These are phyloP conservation scores for Carallia brachiata DNA, from an alignment of 345 rosid species.

Conservation along the genomic window DNA sequence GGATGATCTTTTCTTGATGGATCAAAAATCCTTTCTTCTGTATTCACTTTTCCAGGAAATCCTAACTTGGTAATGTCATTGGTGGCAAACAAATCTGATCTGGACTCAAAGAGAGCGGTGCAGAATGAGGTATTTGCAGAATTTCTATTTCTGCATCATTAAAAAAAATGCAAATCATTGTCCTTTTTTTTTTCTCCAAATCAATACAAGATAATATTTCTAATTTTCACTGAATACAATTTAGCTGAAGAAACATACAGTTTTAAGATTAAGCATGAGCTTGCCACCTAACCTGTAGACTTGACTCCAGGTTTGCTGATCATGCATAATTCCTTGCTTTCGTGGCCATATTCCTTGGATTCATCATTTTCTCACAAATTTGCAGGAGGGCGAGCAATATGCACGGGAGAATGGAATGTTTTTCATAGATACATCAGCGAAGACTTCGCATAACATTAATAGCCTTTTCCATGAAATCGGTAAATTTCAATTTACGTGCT, in stretches of 20 bases:
- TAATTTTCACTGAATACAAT: too few species aligned
- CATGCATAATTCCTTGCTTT: neutral
- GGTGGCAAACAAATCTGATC: constrained; percentile 44
- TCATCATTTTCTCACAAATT: neutral
- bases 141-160: too few species aligned
- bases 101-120: constrained; percentile 35
- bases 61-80: constrained; percentile 41
- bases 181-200: neutral
- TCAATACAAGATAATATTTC: too few species aligned
- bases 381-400: constrained; percentile 37
- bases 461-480: constrained; percentile 44
- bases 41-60: constrained; percentile 25
- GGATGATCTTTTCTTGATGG: neutral
- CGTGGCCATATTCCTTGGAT: neutral
- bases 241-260: neutral
- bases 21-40: neutral
- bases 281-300: neutral
- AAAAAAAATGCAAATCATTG: neutral
- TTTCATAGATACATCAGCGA: constrained; percentile 46
- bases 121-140: constrained; percentile 28
- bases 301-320: neutral
- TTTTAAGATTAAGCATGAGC: neutral
- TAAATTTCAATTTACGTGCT: constrained; percentile 8
- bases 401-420: constrained; percentile 47
- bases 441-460: constrained; percentile 40